A percentile compares a stretch with the other conserved stretches of the same genome.
phyloP scores from a whole-genome alignment of 768 basidiomycete species.

The Glaciozyma martinii region DNA sequence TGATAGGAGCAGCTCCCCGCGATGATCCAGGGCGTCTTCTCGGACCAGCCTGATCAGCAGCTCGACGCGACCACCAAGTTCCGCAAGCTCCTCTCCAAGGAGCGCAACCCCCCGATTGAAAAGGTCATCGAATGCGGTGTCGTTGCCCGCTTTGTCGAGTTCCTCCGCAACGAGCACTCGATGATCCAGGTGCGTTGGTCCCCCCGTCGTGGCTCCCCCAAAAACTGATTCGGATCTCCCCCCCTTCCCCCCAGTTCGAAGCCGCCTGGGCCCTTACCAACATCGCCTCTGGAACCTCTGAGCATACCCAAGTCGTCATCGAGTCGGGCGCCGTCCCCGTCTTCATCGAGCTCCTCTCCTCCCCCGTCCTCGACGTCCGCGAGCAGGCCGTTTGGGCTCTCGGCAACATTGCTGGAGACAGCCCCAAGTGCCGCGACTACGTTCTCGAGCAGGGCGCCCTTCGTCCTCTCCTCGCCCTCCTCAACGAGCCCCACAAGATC shows the following conservation, averaged over 20 bases:
- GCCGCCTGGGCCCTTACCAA: conserved; percentile 37
- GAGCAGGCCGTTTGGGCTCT: conserved; percentile 99
- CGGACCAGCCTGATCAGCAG: conserved; percentile 81
- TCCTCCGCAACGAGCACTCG: conserved; percentile 53
- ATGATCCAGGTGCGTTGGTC: conserved; percentile 44
- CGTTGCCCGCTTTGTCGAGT: conserved; percentile 93
- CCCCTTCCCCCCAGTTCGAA: conserved; percentile 27
- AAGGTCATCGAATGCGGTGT: conserved; percentile 96
- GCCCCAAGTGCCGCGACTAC: conserved; percentile 92
- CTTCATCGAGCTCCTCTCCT: conserved; percentile 92
- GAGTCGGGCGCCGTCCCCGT: conserved; percentile 86
- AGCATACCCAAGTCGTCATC: conserved; percentile 97
- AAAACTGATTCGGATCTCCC: neutral
- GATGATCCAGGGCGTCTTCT: conserved; percentile 89
- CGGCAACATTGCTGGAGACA: conserved; percentile 98
- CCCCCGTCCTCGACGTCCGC: conserved; percentile 87
- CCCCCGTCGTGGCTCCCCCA: neutral
- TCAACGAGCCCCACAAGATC: conserved; percentile 95
- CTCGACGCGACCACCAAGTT: conserved; percentile 96
- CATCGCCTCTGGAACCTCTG: conserved; percentile 64
- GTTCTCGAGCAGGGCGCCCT: conserved; percentile 89
- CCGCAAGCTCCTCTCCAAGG: conserved; percentile 96
- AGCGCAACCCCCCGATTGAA: conserved; percentile 99
- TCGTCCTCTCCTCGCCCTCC: conserved; percentile 66
- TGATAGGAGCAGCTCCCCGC: conserved; percentile 60